Evolutionary conservation across 2,329 filamentous ascomycete species (phyloP), one percentile per base, ranked within the genome.

Genomic region (Neopestalotiopsis sp.): DNA sequence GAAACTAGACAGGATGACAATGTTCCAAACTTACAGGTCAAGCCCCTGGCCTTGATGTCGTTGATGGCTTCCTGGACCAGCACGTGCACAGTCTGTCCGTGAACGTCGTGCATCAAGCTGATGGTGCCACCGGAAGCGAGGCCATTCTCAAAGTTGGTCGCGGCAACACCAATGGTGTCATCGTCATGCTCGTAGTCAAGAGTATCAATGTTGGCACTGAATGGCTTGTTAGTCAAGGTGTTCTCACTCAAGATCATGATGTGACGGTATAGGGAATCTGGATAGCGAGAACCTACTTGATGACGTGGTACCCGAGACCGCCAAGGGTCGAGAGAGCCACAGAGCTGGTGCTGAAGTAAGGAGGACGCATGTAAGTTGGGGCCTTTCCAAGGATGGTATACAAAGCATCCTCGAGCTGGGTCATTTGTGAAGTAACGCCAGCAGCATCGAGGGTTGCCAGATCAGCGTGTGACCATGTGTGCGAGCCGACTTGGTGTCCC

Each of bases 401-500:
- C 38, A 87, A 70, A 0, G 83, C 85, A 34, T 79, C 81, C 73
- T 88, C 85, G 30, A 84, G 81, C 71, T 82, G 82, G 38, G 80
- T 73, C 73, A 87, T 81, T 70, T 87, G 80, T 3, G 77, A 74
- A 20, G 71, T 78, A 40, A 83, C 80, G 64, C 80, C 78, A 1
- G 71, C 70, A 3, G 75, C 73, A 2, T 77, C 77, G 12, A 86
- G 74, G 49, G 77, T 78, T 69, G 79, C 80, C 32, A 87, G 75
- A 72, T 85, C 79, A 56, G 83, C 78, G 72, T 87, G 85, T 20
- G 81, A 81, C 85, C 84, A 87, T 79, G 83, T 85, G 71, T 86
- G 85, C 62, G 84, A 86, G 34, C 79, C 85, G 70, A 87, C 76
- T 72, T 86, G 85, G 71, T 87, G 85, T n/a, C 84, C 83, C 56